A percentile compares a stretch with the other conserved stretches of the same genome.
Conservation (phyloP, 2,329 filamentous ascomycete species). For the Aspergillus floridensis region DNA sequence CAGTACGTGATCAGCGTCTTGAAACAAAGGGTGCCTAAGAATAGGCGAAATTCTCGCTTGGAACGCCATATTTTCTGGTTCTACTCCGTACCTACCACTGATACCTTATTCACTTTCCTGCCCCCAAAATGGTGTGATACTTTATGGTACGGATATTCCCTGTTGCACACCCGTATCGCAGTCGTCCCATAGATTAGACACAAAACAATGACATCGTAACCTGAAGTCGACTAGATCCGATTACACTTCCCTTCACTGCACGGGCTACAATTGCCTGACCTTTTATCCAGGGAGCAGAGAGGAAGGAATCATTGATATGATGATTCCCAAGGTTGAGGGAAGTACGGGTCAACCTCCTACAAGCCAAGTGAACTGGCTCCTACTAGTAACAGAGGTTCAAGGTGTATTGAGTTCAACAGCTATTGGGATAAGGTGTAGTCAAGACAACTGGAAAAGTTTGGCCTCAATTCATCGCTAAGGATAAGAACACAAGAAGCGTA, state of each 20-base stretch:
- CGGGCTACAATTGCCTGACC: not conserved
- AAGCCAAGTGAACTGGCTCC: no score
- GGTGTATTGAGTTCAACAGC: no score
- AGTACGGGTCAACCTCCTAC: no score
- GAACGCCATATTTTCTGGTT: not conserved
- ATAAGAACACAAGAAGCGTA: not conserved
- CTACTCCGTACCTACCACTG: not conserved
- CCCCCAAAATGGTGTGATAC: not conserved
- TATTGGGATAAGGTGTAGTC: no score
- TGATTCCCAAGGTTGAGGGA: not conserved
- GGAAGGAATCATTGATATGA: no score
- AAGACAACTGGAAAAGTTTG: no score
- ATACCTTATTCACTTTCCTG: not conserved
- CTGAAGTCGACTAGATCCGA: no score
- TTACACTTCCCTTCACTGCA: not conserved
- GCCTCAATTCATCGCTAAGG: not conserved
- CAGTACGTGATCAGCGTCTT: conserved; percentile 16
- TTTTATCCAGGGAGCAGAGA: no score
- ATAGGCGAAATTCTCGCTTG: conserved; percentile 7
- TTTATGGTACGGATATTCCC: not conserved
- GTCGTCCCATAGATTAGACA: not conserved
- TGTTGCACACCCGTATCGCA: no score
- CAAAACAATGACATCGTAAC: not conserved
- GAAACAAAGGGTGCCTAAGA: conserved; percentile 9
- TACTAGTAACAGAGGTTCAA: no score